phyloP scores from a whole-genome alignment of 2,329 filamentous ascomycete species.

The Westerdykella aurantiaca region DNA sequence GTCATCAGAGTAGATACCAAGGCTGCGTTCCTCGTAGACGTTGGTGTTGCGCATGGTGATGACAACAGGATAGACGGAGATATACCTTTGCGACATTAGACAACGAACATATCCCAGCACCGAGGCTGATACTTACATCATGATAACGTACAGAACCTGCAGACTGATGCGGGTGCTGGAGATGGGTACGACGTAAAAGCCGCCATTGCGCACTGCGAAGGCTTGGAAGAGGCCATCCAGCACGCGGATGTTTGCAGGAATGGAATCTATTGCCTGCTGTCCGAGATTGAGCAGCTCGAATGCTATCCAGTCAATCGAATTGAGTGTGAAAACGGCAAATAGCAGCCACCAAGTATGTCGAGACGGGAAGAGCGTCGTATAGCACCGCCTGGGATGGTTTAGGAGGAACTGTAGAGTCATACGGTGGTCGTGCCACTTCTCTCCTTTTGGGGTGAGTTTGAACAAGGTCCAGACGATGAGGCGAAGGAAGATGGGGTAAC shows the following conservation, averaged over 20 bases:
- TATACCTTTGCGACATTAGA: slow-evolving; percentile 37
- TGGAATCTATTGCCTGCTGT: slow-evolving; percentile 45
- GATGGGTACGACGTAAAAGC: slow-evolving; percentile 48
- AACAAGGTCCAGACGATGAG: too few relatives aligned
- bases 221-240: slow-evolving; percentile 57
- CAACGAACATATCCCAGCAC: too few relatives aligned
- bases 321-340: slow-evolving; percentile 47
- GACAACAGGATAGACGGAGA: slow-evolving; percentile 56
- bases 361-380: slow-evolving; percentile 57
- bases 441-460: too few relatives aligned
- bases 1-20: slow-evolving; percentile 53
- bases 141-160: slow-evolving; percentile 55
- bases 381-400: slow-evolving; percentile 56
- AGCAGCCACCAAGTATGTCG: slow-evolving; percentile 56
- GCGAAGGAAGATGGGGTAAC: too few relatives aligned
- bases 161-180: slow-evolving; percentile 49
- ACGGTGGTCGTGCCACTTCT: too few relatives aligned
- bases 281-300: slow-evolving; percentile 53
- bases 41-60: slow-evolving; percentile 56
- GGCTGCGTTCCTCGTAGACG: slow-evolving; percentile 56
- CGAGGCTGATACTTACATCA: slow-evolving; percentile 45
- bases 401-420: too few relatives aligned
- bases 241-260: slow-evolving; percentile 45
- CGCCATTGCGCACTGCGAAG: slow-evolving; percentile 45
- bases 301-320: slow-evolving; percentile 48